Evolutionary conservation across 768 basidiomycete species (phyloP).

Genomic region (Suillus clintonianus): DNA sequence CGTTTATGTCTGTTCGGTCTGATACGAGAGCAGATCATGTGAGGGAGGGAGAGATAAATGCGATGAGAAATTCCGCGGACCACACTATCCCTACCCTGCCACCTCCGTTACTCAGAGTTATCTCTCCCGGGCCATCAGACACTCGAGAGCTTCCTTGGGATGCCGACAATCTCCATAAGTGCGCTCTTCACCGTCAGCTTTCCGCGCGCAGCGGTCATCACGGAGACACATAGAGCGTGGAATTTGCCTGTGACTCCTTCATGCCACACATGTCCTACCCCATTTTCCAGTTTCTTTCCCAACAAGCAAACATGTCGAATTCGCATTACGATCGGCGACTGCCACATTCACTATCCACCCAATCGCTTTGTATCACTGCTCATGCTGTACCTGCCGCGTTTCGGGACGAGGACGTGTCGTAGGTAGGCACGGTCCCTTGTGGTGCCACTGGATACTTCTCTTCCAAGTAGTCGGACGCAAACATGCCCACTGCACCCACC

Average conservation of each 20-base stretch:
- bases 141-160: constrained; percentile 29
- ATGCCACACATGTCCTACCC: neutral
- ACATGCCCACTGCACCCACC: constrained; percentile 48
- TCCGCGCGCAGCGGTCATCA: constrained; percentile 18
- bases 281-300: neutral
- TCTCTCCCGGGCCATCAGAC: neutral
- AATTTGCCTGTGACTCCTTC: neutral
- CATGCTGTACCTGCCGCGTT: neutral
- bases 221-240: constrained; percentile 2
- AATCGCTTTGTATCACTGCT: constrained; percentile 1
- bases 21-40: neutral
- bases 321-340: neutral
- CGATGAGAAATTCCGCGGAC: constrained; percentile 4
- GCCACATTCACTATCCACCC: neutral
- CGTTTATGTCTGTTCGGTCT: constrained; percentile 2
- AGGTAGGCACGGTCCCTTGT: neutral
- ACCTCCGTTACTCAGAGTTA: neutral
- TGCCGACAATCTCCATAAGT: constrained; percentile 11
- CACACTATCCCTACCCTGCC: constrained; percentile 3
- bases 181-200: constrained; percentile 20
- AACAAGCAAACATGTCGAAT: neutral
- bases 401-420: neutral
- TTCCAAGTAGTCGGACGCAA: constrained; percentile 55
- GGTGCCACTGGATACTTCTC: constrained; percentile 32
- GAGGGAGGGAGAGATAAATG: neutral